phyloP scores from a whole-genome alignment of 83 land plant species.

The Picea abies region DNA sequence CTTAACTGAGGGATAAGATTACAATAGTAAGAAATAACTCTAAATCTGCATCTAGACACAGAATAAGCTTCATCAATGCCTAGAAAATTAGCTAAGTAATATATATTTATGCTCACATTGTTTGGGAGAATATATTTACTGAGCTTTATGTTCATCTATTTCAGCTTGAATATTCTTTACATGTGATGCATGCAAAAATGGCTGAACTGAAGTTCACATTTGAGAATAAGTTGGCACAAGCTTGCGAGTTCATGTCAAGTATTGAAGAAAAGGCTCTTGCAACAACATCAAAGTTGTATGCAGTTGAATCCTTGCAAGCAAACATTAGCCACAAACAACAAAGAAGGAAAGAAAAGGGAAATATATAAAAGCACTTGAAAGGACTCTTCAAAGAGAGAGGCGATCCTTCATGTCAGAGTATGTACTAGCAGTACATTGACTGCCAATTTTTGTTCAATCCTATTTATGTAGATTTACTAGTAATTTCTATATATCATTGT shows the following conservation, averaged over 20 bases:
- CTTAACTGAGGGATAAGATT: neutral
- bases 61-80: neutral
- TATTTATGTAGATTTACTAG: too few species aligned
- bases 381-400: conserved; percentile 59
- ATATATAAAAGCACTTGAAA: conserved; percentile 80
- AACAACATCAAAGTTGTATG: conserved; percentile 64
- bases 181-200: conserved; percentile 66
- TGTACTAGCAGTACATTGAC: neutral
- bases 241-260: conserved; percentile 60
- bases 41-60: neutral
- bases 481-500: neutral
- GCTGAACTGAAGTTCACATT: conserved; percentile 73
- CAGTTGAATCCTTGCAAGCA: conserved; percentile 82
- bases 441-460: neutral
- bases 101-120: neutral
- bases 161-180: conserved; percentile 92
- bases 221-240: conserved; percentile 84
- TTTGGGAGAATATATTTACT: neutral
- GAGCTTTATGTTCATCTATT: neutral
- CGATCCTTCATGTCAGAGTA: conserved; percentile 72
- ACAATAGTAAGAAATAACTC: neutral
- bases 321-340: conserved; percentile 75
- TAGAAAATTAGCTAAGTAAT: neutral
- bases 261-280: conserved; percentile 77
- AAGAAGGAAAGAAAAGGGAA: conserved; percentile 75